These are phyloP conservation scores for Termitomyces sp. DNA, from an alignment of 768 basidiomycete species.

Conservation along the genomic window DNA sequence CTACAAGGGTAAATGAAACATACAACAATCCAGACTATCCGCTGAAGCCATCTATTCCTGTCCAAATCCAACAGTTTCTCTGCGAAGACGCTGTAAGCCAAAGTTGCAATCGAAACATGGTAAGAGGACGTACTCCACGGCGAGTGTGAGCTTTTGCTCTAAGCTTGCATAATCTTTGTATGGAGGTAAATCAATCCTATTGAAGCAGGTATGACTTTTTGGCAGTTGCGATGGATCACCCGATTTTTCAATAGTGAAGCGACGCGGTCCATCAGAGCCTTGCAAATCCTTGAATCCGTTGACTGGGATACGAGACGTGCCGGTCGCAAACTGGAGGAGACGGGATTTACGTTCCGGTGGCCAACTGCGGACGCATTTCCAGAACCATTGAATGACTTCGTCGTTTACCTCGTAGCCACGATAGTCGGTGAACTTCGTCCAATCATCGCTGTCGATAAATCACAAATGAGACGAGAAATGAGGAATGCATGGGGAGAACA, in stretches of 20 bases:
- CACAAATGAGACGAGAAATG: not conserved
- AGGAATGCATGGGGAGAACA: constrained; percentile 17
- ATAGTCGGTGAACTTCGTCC: constrained; percentile 99
- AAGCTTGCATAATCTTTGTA: constrained; percentile 94
- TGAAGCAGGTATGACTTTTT: constrained; percentile 97
- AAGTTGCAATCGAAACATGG: constrained; percentile 10
- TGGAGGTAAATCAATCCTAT: constrained; percentile 93
- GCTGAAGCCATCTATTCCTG: constrained; percentile 61
- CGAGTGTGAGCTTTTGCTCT: constrained; percentile 93
- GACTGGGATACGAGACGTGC: constrained; percentile 95
- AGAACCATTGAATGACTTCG: constrained; percentile 99
- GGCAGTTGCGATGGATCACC: constrained; percentile 96
- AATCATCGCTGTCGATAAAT: constrained; percentile 69
- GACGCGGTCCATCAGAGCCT: constrained; percentile 93
- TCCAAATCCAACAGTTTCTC: constrained; percentile 93
- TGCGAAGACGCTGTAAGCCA: constrained; percentile 27
- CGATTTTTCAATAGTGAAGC: constrained; percentile 98
- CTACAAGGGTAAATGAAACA: constrained; percentile 11
- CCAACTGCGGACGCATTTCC: constrained; percentile 98
- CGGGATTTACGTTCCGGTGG: constrained; percentile 98
- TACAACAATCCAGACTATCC: not conserved
- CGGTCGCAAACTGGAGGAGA: constrained; percentile 93
- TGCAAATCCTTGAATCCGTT: constrained; percentile 99
- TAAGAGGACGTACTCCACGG: constrained; percentile 74
- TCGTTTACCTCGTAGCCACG: constrained; percentile 94